These are phyloP conservation scores for Balamuthia mandrillaris DNA, from an alignment of 208 protist genomes.

Conservation along the genomic window DNA sequence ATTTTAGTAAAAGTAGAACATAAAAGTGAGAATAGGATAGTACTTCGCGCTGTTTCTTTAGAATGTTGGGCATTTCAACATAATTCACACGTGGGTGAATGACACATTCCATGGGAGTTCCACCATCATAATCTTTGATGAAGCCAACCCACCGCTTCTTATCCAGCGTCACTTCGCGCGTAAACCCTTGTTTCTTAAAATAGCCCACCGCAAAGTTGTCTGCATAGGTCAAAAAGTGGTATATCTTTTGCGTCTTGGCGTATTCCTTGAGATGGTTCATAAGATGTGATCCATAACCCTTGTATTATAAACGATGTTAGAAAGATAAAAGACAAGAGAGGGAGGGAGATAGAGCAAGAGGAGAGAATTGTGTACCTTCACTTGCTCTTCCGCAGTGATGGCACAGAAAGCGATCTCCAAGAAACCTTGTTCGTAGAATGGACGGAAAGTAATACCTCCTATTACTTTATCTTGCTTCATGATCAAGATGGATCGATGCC, in stretches of 20 bases:
- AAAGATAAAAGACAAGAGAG: no score
- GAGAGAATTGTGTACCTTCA: slow-evolving; percentile 20
- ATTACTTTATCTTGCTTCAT: slow-evolving; percentile 64
- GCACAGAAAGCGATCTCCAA: slow-evolving; percentile 86
- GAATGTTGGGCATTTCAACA: not conserved
- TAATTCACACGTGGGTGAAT: not conserved
- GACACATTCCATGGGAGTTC: slow-evolving; percentile 5
- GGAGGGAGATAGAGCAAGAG: not conserved
- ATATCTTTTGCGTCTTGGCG: slow-evolving; percentile 50
- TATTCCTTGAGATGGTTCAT: slow-evolving; percentile 80
- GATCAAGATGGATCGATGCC: slow-evolving; percentile 40
- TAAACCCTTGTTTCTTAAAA: slow-evolving; percentile 81
- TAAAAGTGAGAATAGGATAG: not conserved
- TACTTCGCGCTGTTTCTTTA: not conserved
- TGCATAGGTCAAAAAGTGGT: slow-evolving; percentile 82
- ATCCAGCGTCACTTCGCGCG: slow-evolving; percentile 57
- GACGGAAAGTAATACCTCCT: slow-evolving; percentile 79
- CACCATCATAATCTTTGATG: slow-evolving; percentile 87
- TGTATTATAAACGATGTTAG: not conserved
- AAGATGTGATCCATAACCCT: slow-evolving; percentile 59
- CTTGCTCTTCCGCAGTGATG: slow-evolving; percentile 72
- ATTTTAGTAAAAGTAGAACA: not conserved
- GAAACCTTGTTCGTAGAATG: slow-evolving; percentile 70
- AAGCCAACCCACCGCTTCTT: slow-evolving; percentile 73
- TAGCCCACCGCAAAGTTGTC: slow-evolving; percentile 87